Conservation (phyloP, 2,329 filamentous ascomycete species). For the Pseudophaeomoniella oleicola region DNA sequence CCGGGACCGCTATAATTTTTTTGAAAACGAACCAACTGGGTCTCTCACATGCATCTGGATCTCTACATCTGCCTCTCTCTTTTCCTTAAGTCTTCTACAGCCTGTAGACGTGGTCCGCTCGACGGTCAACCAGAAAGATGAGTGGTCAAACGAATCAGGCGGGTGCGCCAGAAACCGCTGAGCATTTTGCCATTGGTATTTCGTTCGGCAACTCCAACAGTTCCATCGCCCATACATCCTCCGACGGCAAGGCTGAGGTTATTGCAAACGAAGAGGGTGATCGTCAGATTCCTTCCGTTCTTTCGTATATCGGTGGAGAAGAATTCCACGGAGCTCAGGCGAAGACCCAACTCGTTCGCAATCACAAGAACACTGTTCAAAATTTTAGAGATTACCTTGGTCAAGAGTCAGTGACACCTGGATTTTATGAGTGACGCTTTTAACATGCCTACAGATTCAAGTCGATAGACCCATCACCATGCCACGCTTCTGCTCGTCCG, state of each 20-base stretch:
- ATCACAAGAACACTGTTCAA: slow-evolving; percentile 81
- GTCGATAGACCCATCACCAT: slow-evolving; percentile 89
- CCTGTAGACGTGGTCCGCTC: no score
- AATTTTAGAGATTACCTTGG: slow-evolving; percentile 95
- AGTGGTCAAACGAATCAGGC: slow-evolving; percentile 39
- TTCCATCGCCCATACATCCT: slow-evolving; percentile 79
- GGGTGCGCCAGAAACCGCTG: slow-evolving; percentile 22
- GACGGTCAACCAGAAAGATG: no score
- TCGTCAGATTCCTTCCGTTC: slow-evolving; percentile 85
- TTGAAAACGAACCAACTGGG: neutral
- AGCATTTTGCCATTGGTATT: slow-evolving; percentile 72
- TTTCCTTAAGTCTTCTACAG: no score
- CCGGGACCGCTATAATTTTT: neutral
- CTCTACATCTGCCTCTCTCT: no score
- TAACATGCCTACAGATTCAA: slow-evolving; percentile 48
- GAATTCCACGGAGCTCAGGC: slow-evolving; percentile 95
- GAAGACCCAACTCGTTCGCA: slow-evolving; percentile 84
- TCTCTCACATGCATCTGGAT: neutral
- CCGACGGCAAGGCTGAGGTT: slow-evolving; percentile 88
- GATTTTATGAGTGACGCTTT: neutral
- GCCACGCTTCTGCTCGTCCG: slow-evolving; percentile 85
- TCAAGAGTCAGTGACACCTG: slow-evolving; percentile 51
- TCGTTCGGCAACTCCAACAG: slow-evolving; percentile 98
- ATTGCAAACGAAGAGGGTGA: slow-evolving; percentile 99
- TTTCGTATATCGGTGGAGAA: slow-evolving; percentile 91